Evolutionary conservation across 2,329 filamentous ascomycete species (phyloP).

Genomic region (Tolypocladium tundrense): DNA sequence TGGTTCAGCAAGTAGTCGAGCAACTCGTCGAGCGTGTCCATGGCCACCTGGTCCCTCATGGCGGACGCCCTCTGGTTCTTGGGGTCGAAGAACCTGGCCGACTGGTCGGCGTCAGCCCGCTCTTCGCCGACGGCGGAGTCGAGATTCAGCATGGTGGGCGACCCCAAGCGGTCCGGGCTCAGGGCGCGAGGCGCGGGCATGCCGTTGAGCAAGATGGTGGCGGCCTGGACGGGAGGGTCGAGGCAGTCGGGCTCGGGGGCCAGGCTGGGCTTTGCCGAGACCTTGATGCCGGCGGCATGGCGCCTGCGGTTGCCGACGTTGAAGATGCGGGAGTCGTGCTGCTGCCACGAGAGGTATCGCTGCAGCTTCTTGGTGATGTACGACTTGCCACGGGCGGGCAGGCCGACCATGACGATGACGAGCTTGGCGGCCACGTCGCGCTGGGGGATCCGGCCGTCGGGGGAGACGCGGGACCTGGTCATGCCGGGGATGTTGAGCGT

Average conservation of each 20-base stretch:
- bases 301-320: constrained; percentile 91
- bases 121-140: constrained; percentile 13
- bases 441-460: constrained; percentile 87
- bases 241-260: constrained; percentile 24
- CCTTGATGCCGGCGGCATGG: constrained; percentile 55
- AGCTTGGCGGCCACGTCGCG: constrained; percentile 93
- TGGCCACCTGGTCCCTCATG: constrained; percentile 81
- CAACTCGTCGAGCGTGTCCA: constrained; percentile 86
- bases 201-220: constrained; percentile 49
- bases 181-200: constrained; percentile 23
- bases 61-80: constrained; percentile 72
- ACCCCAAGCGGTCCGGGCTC: constrained; percentile 22
- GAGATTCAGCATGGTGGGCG: constrained; percentile 24
- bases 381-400: constrained; percentile 91
- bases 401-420: constrained; percentile 95
- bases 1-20: constrained; percentile 76
- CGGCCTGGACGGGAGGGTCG: constrained; percentile 39
- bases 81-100: constrained; percentile 88
- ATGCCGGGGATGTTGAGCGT: constrained; percentile 95
- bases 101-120: constrained; percentile 62
- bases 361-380: constrained; percentile 99
- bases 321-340: constrained; percentile 93
- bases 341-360: constrained; percentile 91
- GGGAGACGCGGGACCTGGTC: constrained; percentile 89
- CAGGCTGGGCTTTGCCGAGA: constrained; percentile 21